phyloP scores from a whole-genome alignment of 805 yeast species.

The Kuraishia cidri region DNA sequence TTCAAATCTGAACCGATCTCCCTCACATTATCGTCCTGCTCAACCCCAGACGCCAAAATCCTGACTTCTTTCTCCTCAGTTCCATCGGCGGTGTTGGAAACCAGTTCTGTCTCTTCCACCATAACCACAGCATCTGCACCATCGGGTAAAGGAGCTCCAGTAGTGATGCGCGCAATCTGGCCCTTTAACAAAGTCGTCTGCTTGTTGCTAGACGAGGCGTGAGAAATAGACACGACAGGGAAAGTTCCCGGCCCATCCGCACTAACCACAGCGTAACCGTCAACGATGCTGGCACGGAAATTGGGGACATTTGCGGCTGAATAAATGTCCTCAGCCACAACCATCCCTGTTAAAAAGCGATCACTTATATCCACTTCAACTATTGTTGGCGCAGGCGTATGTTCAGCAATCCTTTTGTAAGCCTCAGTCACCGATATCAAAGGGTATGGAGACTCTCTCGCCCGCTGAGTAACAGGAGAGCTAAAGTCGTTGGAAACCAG shows the following conservation, averaged over 20 bases:
- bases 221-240: slow-evolving; percentile 29
- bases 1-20: slow-evolving; percentile 37
- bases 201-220: slow-evolving; percentile 24
- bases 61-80: slow-evolving; percentile 30
- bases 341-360: slow-evolving; percentile 23
- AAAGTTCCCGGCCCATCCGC: slow-evolving; percentile 35
- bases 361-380: slow-evolving; percentile 17
- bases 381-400: slow-evolving; percentile 20
- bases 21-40: slow-evolving; percentile 34
- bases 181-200: slow-evolving; percentile 15
- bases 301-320: slow-evolving; percentile 33
- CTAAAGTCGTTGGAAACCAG: slow-evolving; percentile 22
- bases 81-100: slow-evolving; percentile 23
- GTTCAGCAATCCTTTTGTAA: slow-evolving; percentile 17
- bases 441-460: slow-evolving; percentile 39
- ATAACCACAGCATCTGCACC: slow-evolving; percentile 46
- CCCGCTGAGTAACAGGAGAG: slow-evolving; percentile 29
- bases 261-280: slow-evolving; percentile 42
- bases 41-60: slow-evolving; percentile 29
- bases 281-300: slow-evolving; percentile 47
- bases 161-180: slow-evolving; percentile 36
- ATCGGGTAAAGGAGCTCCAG: slow-evolving; percentile 49
- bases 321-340: slow-evolving; percentile 30
- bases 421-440: slow-evolving; percentile 35
- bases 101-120: slow-evolving; percentile 40